A percentile compares a stretch with the other conserved stretches of the same genome.
Conservation (phyloP, 2,329 filamentous ascomycete species). For the Exophiala viscosa region DNA sequence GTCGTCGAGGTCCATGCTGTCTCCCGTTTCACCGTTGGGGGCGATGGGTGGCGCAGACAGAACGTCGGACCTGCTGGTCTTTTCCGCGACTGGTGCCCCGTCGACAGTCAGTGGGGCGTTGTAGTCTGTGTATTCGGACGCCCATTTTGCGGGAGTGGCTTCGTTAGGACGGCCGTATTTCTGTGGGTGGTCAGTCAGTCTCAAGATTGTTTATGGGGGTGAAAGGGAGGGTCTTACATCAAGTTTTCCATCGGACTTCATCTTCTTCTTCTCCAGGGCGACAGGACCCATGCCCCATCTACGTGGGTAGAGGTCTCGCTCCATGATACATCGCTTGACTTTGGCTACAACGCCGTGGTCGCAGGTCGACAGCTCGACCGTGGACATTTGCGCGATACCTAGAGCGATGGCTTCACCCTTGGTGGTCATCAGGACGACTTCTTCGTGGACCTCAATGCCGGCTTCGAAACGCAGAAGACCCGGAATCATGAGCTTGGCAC, state of each 20-base stretch:
- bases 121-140: conserved; percentile 87
- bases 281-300: conserved; percentile 94
- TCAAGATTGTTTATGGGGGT: neutral
- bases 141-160: conserved; percentile 90
- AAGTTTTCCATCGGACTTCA: conserved; percentile 95
- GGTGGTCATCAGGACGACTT: conserved; percentile 96
- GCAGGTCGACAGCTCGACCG: conserved; percentile 92
- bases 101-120: conserved; percentile 52
- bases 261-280: conserved; percentile 97
- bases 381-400: conserved; percentile 96
- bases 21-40: conserved; percentile 33
- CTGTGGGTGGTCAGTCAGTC: conserved; percentile 34
- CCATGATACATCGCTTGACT: conserved; percentile 99
- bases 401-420: conserved; percentile 98
- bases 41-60: conserved; percentile 30
- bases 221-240: conserved; percentile 54
- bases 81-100: conserved; percentile 45
- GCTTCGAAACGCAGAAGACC: conserved; percentile 89
- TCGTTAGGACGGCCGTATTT: conserved; percentile 95
- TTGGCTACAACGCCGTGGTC: conserved; percentile 98
- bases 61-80: conserved; percentile 39
- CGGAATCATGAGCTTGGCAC: conserved; percentile 97
- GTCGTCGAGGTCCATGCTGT: conserved; percentile 44
- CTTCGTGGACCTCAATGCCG: conserved; percentile 89
- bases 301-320: conserved; percentile 93